Conservation (phyloP, 2,329 filamentous ascomycete genomes). For the Xylariaceae sp. region DNA sequence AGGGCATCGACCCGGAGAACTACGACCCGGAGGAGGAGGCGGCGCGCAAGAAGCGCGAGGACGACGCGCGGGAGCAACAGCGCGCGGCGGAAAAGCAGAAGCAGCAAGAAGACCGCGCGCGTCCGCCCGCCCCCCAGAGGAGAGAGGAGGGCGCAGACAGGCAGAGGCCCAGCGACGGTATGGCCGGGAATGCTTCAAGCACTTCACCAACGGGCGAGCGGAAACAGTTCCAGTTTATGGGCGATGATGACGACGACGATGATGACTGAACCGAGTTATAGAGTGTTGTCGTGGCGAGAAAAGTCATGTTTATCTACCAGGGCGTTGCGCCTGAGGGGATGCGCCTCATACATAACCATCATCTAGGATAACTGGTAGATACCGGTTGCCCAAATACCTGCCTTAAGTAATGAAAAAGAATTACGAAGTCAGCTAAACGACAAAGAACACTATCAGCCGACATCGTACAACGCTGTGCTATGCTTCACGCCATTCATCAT, state of each 20-base stretch:
- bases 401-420: too few species aligned
- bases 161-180: conserved; percentile 42
- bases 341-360: background rate
- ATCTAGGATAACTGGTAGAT: conserved; percentile 21
- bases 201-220: conserved; percentile 39
- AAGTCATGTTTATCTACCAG: too few species aligned
- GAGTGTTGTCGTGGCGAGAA: too few species aligned
- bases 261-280: conserved; percentile 33
- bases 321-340: too few species aligned
- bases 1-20: conserved; percentile 62
- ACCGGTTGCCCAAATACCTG: too few species aligned
- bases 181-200: conserved; percentile 34
- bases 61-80: conserved; percentile 51
- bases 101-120: conserved; percentile 48
- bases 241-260: conserved; percentile 56
- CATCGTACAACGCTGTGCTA: background rate
- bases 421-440: background rate
- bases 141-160: too few species aligned
- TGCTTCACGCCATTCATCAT: background rate
- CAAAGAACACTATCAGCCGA: background rate
- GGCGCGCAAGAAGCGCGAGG: conserved; percentile 50
- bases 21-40: conserved; percentile 62
- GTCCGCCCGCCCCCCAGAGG: too few species aligned
- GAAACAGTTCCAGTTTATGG: conserved; percentile 61
- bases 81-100: conserved; percentile 52